Percentiles rank a stretch among this genome's conserved stretches.
Conservation (phyloP, 441 rosid genomes). For the Aleurites moluccanus region DNA sequence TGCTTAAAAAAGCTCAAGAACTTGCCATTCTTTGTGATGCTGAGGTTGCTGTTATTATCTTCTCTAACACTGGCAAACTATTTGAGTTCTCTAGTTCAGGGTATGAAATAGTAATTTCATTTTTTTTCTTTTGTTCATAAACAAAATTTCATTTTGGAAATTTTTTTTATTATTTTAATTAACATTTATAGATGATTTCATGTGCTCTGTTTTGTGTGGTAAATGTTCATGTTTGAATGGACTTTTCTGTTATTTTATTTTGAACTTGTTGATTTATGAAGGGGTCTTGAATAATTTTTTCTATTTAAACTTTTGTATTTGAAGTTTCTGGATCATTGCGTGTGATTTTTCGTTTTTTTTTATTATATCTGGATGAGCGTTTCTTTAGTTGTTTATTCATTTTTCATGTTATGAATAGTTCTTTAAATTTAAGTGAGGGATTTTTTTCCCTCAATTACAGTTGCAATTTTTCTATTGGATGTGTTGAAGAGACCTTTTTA, state of each 20-base stretch:
- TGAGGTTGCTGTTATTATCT: slow-evolving; percentile 90
- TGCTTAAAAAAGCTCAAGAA: slow-evolving; percentile 90
- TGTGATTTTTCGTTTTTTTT: slow-evolving; percentile 19
- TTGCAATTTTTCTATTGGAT: not conserved
- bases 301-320: too few relatives aligned
- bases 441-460: not conserved
- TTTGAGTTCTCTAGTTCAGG: slow-evolving; percentile 84
- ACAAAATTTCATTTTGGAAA: not conserved
- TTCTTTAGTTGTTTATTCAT: not conserved
- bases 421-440: not conserved
- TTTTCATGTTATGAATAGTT: too few relatives aligned
- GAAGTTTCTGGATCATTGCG: slow-evolving; percentile 10
- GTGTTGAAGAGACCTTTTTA: not conserved
- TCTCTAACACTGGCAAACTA: slow-evolving; percentile 93
- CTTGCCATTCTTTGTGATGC: slow-evolving; percentile 95
- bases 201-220: not conserved
- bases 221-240: slow-evolving; percentile 1
- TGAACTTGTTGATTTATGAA: too few relatives aligned
- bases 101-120: slow-evolving; percentile 36
- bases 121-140: not conserved
- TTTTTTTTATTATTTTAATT: not conserved
- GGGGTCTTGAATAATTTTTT: too few relatives aligned
- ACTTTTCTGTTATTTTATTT: not conserved
- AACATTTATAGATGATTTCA: slow-evolving; percentile 15
- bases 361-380: not conserved